Base-by-base conservation (phyloP, 2,329 filamentous ascomycete species). In the Mariannaea elegans region DNA sequence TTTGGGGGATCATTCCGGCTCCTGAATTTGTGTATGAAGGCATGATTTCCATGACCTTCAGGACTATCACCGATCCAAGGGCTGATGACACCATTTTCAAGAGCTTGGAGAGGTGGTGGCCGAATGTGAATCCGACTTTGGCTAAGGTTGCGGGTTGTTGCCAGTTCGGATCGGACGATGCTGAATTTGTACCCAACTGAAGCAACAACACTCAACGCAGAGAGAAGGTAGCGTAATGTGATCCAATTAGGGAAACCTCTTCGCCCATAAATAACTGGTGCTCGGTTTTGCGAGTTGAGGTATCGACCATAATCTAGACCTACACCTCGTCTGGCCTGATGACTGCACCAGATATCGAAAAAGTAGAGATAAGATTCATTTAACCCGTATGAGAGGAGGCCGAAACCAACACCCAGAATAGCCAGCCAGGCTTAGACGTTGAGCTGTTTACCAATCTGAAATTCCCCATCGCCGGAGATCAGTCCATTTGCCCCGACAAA, bases 281-380 rank as follows among this genome's bases (percentile, higher is more conserved):
- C 49, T 10, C 34, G 44, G 24, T 24, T 16, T 12, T 55, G 59
- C 0, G 59, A 54, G 32, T 62, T 62, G 1, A 62, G 16, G n/a
- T 62, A 62, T 8, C 45, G 23, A 14, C 23, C 46, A 19, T 64
- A 58, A 34, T 64, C 55, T 3, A 62, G 55, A 7, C 62, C 59
- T 4, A 16, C 21, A 3, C 23, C 13, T 9, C 27, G 3, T 14
- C n/a, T 14, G 6, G 59, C 31, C 14, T 50, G 38, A 13, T 36
- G 24, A 27, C 24, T 59, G 31, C 59, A 59, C 59, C 62, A 62
- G 50, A 34, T 59, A 32, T 64, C 62, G 32, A 64, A 64, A 10
- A 62, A 14, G 16, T 64, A 59, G 14, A 44, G n/a, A n/a, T n/a
- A n/a, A n/a, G n/a, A n/a, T n/a, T n/a, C n/a, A n/a, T n/a, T n/a